Percentiles rank a stretch among this genome's conserved stretches.
phyloP scores from a whole-genome alignment of 257 asterid genomes.

The Nicotiana otophora region DNA sequence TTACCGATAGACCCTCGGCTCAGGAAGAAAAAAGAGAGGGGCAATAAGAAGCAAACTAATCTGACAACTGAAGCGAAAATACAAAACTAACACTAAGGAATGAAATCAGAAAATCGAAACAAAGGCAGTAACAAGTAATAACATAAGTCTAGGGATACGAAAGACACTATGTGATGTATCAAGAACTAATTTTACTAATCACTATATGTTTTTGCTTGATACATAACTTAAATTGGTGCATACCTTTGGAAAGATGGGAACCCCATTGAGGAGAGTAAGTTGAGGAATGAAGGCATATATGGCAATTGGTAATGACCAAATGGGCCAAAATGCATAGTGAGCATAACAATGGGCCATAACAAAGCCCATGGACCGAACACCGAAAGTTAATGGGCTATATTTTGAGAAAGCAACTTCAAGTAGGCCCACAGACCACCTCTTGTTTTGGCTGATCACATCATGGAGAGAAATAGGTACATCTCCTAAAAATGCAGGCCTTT shows the following conservation, averaged over 20 bases:
- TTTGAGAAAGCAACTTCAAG: constrained; percentile 59
- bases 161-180: no score
- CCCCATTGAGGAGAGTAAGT: constrained; percentile 35
- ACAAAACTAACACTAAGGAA: no score
- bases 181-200: no score
- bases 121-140: no score
- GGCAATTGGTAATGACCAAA: constrained; percentile 51
- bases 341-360: constrained; percentile 46
- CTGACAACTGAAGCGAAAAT: no score
- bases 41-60: no score
- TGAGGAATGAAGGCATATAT: constrained; percentile 64
- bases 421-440: constrained; percentile 72
- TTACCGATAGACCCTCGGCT: no score
- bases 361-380: constrained; percentile 36
- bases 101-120: no score
- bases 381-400: constrained; percentile 48
- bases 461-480: constrained; percentile 54
- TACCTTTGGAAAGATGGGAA: constrained; percentile 71
- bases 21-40: no score
- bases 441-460: constrained; percentile 50
- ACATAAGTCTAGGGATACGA: no score
- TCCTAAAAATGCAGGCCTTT: constrained; percentile 65
- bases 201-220: no score
- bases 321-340: constrained; percentile 62
- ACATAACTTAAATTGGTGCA: not conserved